Percentiles rank a stretch among this genome's conserved stretches.
Evolutionary conservation across 257 asterid genomes (phyloP).

Genomic region (Mentha longifolia): DNA sequence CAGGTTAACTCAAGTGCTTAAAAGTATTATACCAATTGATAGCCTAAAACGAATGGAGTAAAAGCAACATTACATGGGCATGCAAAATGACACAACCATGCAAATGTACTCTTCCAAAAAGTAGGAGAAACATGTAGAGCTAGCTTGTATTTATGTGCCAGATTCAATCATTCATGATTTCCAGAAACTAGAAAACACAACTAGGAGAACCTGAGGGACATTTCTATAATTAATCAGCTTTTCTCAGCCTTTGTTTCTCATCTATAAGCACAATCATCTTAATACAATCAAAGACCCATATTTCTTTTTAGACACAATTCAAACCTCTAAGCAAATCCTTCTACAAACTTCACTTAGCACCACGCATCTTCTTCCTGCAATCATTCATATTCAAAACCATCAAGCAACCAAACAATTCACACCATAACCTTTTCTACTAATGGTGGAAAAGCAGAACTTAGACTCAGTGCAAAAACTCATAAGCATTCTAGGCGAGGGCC

Average conservation of each 20-base stretch:
- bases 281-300: conserved; percentile 29
- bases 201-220: not conserved
- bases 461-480: conserved; percentile 9
- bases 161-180: conserved; percentile 5
- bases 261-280: conserved; percentile 23
- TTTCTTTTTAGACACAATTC: conserved; percentile 18
- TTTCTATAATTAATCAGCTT: not conserved
- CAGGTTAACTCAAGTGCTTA: too few species aligned
- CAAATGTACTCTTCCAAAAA: not conserved
- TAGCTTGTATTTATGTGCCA: not conserved
- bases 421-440: not conserved
- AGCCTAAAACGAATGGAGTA: not conserved
- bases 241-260: conserved; percentile 7
- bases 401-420: conserved; percentile 34
- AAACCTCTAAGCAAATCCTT: conserved; percentile 32
- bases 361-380: conserved; percentile 41
- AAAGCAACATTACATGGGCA: not conserved
- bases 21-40: not conserved
- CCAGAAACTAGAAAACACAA: not conserved
- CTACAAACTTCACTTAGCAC: conserved; percentile 34
- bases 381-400: conserved; percentile 29
- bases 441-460: not conserved
- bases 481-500: conserved; percentile 36
- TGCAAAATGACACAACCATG: not conserved
- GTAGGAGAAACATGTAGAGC: not conserved